These are phyloP conservation scores for Solanum rostratum DNA, from an alignment of 257 asterid genomes.

Conservation along the genomic window DNA sequence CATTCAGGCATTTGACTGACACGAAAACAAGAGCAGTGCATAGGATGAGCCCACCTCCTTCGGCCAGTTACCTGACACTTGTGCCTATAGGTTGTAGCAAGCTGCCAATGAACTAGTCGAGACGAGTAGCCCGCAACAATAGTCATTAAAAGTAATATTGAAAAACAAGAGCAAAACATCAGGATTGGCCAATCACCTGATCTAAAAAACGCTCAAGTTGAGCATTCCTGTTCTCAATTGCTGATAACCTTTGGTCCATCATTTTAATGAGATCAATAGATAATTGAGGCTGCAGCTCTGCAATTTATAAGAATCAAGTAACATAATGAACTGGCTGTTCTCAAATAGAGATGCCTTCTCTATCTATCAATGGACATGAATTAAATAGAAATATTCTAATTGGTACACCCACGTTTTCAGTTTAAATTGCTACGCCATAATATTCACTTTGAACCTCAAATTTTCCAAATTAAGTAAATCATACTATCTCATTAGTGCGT, in stretches of 20 bases:
- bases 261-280: constrained; percentile 62
- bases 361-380: background rate
- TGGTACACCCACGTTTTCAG: background rate
- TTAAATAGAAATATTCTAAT: background rate
- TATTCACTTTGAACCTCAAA: background rate
- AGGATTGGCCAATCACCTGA: constrained; percentile 29
- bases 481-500: background rate
- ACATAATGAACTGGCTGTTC: background rate
- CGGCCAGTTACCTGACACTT: background rate
- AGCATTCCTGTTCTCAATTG: constrained; percentile 52
- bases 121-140: background rate
- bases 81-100: background rate
- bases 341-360: too few species aligned
- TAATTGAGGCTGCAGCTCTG: constrained; percentile 40
- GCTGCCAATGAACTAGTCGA: background rate
- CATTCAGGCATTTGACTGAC: background rate
- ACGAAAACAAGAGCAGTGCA: background rate
- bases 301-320: background rate
- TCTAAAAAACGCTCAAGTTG: constrained; percentile 43
- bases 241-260: constrained; percentile 63
- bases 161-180: background rate
- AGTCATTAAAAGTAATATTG: background rate
- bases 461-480: background rate
- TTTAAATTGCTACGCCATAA: background rate
- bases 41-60: background rate